Evolutionary conservation across 257 asterid species (phyloP), one percentile per base, ranked within the genome.

Genomic region (Coffea canephora): DNA sequence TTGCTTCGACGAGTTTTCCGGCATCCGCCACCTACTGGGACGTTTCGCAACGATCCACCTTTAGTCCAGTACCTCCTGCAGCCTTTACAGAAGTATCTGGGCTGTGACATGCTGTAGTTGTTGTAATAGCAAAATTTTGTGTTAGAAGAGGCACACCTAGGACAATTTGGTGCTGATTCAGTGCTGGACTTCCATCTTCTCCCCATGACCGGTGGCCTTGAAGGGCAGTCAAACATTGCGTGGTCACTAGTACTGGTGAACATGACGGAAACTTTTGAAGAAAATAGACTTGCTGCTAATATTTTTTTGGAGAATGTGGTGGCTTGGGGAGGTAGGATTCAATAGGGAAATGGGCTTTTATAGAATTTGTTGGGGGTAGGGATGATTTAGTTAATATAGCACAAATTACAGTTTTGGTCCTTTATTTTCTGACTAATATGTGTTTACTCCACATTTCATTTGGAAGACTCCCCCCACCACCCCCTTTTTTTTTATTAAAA

Each of bases 81-180:
- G 45, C 83, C 91, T 86, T 93, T 93, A 83, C 98, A 93, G 79
- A 93, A 93, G 90, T 93, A 90, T 50, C 98, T 86, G 31, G 97
- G 98, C 81, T 93, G 97, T 15, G 98, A 91, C 43, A 87, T 83
- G 82, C 93, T 93, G 75, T 93, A 93, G 81, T 93, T 93, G 90
- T 93, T 91, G 94, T 91, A 93, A 85, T 93, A 93, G 73, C 98
- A 93, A 69, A 93, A 93, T 52, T 93, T 93, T 71, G 98, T 93
- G 89, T 94, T 92, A 52, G 95, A 78, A 15, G 98, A 94, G 43
- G 96, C 93, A 74, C 98, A 94, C 55, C 98, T 84, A 0, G 97
- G 98, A 83, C 98, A 94, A 76, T 84, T 90, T 27, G 97, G 97
- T 18, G 97, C 95, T 13, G 85, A 0, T 68, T 91, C 97, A 6